Evolutionary conservation across 106 monocot species (phyloP).

Genomic region (Acorus gramineus): DNA sequence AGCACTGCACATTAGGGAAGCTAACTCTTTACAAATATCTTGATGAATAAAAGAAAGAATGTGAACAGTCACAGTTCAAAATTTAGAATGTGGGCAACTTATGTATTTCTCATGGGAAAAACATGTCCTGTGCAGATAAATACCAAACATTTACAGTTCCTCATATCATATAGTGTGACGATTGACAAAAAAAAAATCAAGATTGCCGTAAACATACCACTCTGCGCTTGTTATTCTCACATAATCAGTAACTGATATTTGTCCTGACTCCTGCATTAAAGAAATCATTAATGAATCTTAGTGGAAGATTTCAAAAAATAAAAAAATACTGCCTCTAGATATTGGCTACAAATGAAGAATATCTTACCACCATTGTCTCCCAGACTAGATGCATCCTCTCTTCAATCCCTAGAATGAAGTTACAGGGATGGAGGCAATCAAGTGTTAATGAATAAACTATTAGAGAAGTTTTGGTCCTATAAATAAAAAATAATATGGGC

Average conservation of each 20-base stretch:
- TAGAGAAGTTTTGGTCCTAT: no score
- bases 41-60: neutral
- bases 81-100: neutral
- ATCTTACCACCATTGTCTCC: slow-evolving; percentile 95
- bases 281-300: neutral
- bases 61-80: neutral
- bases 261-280: slow-evolving; percentile 73
- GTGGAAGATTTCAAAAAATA: neutral
- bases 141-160: no score
- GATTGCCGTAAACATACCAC: slow-evolving; percentile 39
- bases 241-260: slow-evolving; percentile 81
- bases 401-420: slow-evolving; percentile 56
- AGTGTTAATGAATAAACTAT: neutral
- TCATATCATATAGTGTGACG: no score
- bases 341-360: neutral
- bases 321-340: neutral
- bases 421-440: neutral
- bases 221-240: slow-evolving; percentile 92
- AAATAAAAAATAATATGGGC: no score
- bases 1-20: slow-evolving; percentile 44
- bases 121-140: no score
- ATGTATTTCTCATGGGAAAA: no score
- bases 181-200: no score
- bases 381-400: slow-evolving; percentile 98
- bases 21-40: no score